phyloP scores from a whole-genome alignment of 805 yeast genomes.

The Myxozyma geophila region DNA sequence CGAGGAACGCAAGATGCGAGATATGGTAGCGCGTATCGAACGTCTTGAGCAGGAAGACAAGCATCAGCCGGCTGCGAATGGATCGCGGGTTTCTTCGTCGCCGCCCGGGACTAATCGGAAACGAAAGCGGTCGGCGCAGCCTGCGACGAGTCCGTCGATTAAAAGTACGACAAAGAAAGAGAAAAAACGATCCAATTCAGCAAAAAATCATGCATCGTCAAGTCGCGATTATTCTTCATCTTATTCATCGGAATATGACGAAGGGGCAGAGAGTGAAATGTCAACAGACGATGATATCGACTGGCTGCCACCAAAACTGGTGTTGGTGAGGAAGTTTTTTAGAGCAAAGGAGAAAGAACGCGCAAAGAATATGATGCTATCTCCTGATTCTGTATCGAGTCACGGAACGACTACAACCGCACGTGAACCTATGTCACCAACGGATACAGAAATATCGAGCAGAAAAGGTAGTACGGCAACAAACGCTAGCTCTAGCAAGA shows the following conservation, averaged over 20 bases:
- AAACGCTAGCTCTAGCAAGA: constrained; percentile 2
- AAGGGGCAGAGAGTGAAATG: constrained; percentile 30
- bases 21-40: constrained; percentile 30
- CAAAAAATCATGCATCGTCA: not conserved
- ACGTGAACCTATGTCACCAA: constrained; percentile 7
- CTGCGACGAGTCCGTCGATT: not conserved
- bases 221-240: constrained; percentile 4
- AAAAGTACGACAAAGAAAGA: not conserved
- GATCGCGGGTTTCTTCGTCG: not conserved
- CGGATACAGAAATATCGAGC: constrained; percentile 9
- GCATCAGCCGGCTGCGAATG: not conserved
- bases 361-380: constrained; percentile 13
- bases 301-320: constrained; percentile 33
- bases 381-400: constrained; percentile 18
- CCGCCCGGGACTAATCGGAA: constrained; percentile 13
- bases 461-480: constrained; percentile 12
- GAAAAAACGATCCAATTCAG: not conserved
- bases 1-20: constrained; percentile 34
- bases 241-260: constrained; percentile 1
- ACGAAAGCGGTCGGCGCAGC: constrained; percentile 13
- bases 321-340: constrained; percentile 30
- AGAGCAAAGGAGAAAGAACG: constrained; percentile 20
- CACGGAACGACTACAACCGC: not conserved
- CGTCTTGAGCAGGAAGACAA: constrained; percentile 30
- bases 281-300: constrained; percentile 34